Evolutionary conservation across 2,329 filamentous ascomycete species (phyloP), one percentile per base, ranked within the genome.

Genomic region (Ophiostoma montium): DNA sequence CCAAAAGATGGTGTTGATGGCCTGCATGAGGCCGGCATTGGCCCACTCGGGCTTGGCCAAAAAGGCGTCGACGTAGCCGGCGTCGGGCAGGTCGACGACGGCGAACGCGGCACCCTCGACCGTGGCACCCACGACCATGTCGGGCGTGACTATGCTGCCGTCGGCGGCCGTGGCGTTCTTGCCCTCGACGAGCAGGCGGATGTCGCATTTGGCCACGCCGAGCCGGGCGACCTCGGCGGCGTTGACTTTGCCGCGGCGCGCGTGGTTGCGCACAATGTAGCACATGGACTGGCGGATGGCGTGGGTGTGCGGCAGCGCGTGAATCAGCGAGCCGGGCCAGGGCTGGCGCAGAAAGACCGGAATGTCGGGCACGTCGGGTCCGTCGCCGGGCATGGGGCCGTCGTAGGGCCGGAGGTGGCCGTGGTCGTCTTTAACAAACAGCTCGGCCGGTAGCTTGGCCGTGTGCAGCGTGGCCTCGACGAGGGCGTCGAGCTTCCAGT

Each of bases 191-290:
- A 98, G 70, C 12, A 62, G 58, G 33, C 70, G 70, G 62, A 74
- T 94, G 45, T 81, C 67, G 0, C 56, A 61, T 47, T 69, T 72
- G 18, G 67, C 65, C 1, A 96, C 75, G 1, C 82, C 82, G 2
- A 88, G 66, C 27, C 67, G 70, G 53, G 67, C 71, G 0, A 88
- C 90, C 50, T 71, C 76, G 44, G 73, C 61, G 0, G 76, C 67
- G 52, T 86, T 72, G 59, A 98, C 95, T 58, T 83, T 90, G 47
- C 92, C 92, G 48, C 92, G 78, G 48, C 83, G 74, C 35, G 80
- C 71, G 54, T 87, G 78, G 48, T 78, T 79, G 57, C 86, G 85
- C 60, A 94, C 74, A 51, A 98, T 82, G 63, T 98, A 98, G 51
- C 84, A 94, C 57, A 95, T 69, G 6, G 86, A 81, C 43, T 81